Percentiles rank a stretch among this genome's conserved stretches.
phyloP scores from a whole-genome alignment of 306 rosid genomes.

The Albizia julibrissin region DNA sequence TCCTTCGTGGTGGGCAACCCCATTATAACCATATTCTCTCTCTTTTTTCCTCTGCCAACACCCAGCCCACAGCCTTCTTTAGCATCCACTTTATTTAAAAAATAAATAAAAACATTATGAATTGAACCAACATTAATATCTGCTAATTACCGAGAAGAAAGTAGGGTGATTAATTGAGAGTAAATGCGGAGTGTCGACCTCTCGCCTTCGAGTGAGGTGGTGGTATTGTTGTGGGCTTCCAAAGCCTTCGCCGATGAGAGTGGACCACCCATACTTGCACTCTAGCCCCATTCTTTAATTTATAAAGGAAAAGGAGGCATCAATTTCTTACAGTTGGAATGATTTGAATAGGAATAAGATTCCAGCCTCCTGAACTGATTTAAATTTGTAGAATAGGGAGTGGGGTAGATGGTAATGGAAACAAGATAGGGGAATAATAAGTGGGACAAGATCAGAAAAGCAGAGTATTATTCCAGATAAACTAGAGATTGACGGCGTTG shows the following conservation, averaged over 20 bases:
- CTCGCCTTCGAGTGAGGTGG: no score
- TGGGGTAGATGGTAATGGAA: neutral
- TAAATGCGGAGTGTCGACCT: slow-evolving; percentile 20
- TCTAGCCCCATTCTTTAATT: neutral
- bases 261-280: neutral
- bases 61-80: neutral
- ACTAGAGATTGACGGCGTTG: neutral
- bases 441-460: neutral
- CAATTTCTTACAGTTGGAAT: neutral
- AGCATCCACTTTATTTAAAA: neutral
- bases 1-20: slow-evolving; percentile 33
- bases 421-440: neutral
- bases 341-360: neutral
- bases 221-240: slow-evolving; percentile 47
- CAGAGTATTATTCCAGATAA: neutral
- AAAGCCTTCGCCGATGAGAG: no score
- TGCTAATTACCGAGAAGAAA: neutral
- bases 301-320: neutral
- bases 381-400: neutral
- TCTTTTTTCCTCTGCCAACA: neutral
- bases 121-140: neutral
- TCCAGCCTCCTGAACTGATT: neutral
- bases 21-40: slow-evolving; percentile 1
- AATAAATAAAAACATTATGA: neutral
- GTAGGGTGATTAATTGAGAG: neutral